Conservation (phyloP, 2,329 filamentous ascomycete genomes). For the Teratosphaeria pseudoeucalypti region DNA sequence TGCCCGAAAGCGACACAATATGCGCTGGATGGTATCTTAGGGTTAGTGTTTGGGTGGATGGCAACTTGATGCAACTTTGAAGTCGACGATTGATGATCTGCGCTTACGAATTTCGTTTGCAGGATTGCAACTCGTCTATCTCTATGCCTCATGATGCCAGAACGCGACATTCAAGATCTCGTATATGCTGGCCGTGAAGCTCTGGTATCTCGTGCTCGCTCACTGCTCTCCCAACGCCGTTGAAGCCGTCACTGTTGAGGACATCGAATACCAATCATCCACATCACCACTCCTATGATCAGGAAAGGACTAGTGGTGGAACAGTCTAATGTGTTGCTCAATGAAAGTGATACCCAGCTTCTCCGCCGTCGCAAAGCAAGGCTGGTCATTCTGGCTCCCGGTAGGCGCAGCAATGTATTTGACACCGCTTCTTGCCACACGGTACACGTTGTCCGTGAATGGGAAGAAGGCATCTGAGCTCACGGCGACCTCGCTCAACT, state of each 20-base stretch:
- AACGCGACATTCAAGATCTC: not conserved
- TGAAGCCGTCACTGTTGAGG: not conserved
- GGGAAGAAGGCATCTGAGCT: slow-evolving; percentile 98
- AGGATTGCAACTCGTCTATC: not conserved
- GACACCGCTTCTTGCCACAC: slow-evolving; percentile 74
- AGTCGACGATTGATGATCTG: too few species aligned
- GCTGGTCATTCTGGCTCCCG: slow-evolving; percentile 75
- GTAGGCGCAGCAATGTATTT: slow-evolving; percentile 94
- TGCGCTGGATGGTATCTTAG: not conserved
- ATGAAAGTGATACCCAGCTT: slow-evolving; percentile 89
- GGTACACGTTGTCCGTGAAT: slow-evolving; percentile 96
- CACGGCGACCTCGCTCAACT: slow-evolving; percentile 72
- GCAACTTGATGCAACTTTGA: too few species aligned
- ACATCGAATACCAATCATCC: not conserved
- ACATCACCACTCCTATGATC: not conserved
- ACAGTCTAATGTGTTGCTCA: slow-evolving; percentile 85
- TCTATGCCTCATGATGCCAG: not conserved
- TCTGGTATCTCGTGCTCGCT: not conserved
- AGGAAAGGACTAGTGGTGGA: slow-evolving; percentile 63
- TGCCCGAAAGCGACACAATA: not conserved
- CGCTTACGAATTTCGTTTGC: not conserved
- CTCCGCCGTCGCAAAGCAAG: slow-evolving; percentile 81
- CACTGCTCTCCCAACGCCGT: not conserved
- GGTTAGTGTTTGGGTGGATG: not conserved
- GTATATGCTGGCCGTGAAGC: not conserved